Evolutionary conservation across 106 monocot genomes (phyloP), one percentile per base, ranked within the genome.

Genomic region (Xerophyta viscosa): DNA sequence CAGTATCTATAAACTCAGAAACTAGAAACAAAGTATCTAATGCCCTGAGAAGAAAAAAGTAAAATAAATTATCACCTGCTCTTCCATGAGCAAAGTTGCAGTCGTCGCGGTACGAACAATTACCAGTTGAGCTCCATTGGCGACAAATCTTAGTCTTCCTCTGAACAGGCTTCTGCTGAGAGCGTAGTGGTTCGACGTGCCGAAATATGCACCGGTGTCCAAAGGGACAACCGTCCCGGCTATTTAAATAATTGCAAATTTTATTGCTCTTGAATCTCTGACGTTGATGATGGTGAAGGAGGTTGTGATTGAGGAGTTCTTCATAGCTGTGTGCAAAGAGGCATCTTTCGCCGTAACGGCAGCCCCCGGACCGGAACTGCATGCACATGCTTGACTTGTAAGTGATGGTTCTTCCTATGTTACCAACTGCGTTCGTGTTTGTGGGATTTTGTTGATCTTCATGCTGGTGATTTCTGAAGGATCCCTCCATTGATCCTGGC

Each of bases 321-420:
- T 27, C 24, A 24, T 8, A 3, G 24, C 50, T 23, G 1, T 50
- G 50, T 12, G 50, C 50, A 27, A 24, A 50, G 50, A 3, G n/a
- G 50, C 50, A 50, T 17, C 7, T 6, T 17, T 24, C 23, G 4
- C 23, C 25, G 14, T 50, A 50, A 1, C 11, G 4, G 50, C 50
- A 50, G 23, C 8, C 0, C 24, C 50, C 50, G 6, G 50, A 22
- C 50, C 6, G 20, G 23, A 50, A 50, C 23, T 26, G 20, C 20
- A 22, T n/a, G 50, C 50, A 50, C 21, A 50, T 24, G n/a, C 50
- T 24, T 24, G 50, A 22, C 50, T 50, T 50, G 50, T n/a, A n/a
- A n/a, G n/a, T n/a, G n/a, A n/a, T n/a, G n/a, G n/a, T n/a, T n/a
- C n/a, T n/a, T n/a, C n/a, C n/a, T n/a, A n/a, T n/a, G n/a, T n/a